Conservation (phyloP, 73 alveolate species). For the Paramecium sexaurelia region DNA sequence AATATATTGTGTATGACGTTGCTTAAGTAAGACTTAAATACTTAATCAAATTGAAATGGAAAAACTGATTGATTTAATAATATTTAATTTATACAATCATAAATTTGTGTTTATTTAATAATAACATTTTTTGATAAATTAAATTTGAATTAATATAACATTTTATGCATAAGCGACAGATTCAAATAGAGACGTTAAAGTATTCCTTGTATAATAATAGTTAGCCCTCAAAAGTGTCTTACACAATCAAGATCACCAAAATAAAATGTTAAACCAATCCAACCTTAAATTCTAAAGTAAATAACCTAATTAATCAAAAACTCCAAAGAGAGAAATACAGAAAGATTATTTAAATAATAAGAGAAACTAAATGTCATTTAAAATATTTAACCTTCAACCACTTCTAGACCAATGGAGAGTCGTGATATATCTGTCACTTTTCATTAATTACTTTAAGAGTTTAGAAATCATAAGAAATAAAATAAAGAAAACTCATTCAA, state of each 20-base stretch:
- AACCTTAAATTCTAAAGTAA: not conserved
- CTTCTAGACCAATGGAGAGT: constrained; percentile 1
- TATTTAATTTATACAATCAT: not conserved
- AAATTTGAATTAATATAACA: not conserved
- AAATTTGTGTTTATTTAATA: too few species aligned
- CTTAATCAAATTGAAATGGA: constrained; percentile 46
- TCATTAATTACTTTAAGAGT: constrained; percentile 42
- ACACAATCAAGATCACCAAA: constrained; percentile 54
- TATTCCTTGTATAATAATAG: not conserved
- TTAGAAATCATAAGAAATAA: not conserved
- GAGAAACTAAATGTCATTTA: not conserved
- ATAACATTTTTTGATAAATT: not conserved
- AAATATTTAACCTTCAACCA: not conserved
- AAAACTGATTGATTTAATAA: not conserved
- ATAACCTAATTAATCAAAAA: constrained; percentile 13
- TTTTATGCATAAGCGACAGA: constrained; percentile 6
- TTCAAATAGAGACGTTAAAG: not conserved
- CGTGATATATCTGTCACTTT: constrained; percentile 43
- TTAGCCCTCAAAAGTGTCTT: constrained; percentile 36
- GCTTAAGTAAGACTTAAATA: constrained; percentile 53
- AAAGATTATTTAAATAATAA: not conserved
- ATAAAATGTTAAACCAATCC: not conserved
- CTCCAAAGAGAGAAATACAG: constrained; percentile 27
- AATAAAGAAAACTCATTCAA: constrained; percentile 17
- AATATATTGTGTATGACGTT: constrained; percentile 91